phyloP scores from a whole-genome alignment of 2,329 filamentous ascomycete species.

The Pyricularia pennisetigena region DNA sequence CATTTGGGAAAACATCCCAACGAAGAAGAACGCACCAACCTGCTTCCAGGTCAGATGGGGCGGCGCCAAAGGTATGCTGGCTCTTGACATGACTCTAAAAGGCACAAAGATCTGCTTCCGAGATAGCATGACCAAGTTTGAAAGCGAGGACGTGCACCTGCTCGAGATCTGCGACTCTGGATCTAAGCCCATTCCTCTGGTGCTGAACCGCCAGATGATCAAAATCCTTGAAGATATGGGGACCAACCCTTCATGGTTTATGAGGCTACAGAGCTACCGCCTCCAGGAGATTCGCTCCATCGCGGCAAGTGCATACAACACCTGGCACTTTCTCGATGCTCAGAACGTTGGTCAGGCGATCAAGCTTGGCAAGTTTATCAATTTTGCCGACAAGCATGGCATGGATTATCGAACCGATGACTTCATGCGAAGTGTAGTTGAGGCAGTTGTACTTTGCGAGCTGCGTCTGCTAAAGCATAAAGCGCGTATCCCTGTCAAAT shows the following conservation, averaged over 20 bases:
- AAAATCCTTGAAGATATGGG: slow-evolving; percentile 79
- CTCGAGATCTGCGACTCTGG: slow-evolving; percentile 66
- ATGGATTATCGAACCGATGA: slow-evolving; percentile 57
- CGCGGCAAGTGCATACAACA: slow-evolving; percentile 48
- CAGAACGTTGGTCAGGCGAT: slow-evolving; percentile 52
- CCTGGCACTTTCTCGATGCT: slow-evolving; percentile 53
- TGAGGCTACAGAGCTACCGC: slow-evolving; percentile 52
- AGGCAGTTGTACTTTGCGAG: slow-evolving; percentile 60
- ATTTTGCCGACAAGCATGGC: slow-evolving; percentile 42
- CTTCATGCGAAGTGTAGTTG: slow-evolving; percentile 62
- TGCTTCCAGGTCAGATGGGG: slow-evolving; percentile 66
- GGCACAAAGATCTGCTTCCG: slow-evolving; percentile 54
- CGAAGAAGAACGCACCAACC: slow-evolving; percentile 41
- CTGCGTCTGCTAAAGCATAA: slow-evolving; percentile 70
- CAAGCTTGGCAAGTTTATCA: slow-evolving; percentile 52
- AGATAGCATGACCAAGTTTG: slow-evolving; percentile 73
- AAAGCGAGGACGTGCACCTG: slow-evolving; percentile 39
- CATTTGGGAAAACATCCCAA: slow-evolving; percentile 48
- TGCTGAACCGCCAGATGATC: slow-evolving; percentile 71
- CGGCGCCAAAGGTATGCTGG: slow-evolving; percentile 71
- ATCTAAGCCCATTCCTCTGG: slow-evolving; percentile 55
- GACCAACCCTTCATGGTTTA: slow-evolving; percentile 48
- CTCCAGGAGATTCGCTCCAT: slow-evolving; percentile 49
- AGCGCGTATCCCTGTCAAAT: slow-evolving; percentile 59
- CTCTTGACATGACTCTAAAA: slow-evolving; percentile 50